phyloP scores from a whole-genome alignment of 1,284 basidiomycete genomes.

The Rugosomyces carneus region DNA sequence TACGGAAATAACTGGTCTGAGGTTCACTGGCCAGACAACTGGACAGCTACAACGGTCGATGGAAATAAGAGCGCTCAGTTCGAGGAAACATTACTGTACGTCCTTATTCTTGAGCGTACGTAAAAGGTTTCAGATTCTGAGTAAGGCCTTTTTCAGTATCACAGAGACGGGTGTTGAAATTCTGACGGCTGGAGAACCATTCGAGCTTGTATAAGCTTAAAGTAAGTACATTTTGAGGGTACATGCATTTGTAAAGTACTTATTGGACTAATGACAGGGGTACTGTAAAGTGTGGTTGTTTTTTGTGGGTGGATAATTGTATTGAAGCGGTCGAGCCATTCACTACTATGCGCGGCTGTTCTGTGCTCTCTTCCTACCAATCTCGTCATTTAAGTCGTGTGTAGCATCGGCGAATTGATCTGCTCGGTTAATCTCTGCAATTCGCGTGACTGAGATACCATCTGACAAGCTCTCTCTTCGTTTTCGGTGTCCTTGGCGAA shows the following conservation, averaged over 20 bases:
- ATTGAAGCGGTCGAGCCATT: not conserved
- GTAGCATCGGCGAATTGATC: conserved; percentile 54
- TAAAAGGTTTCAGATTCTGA: conserved; percentile 10
- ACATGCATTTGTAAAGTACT: not conserved
- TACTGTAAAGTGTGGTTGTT: not conserved
- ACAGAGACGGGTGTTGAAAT: conserved; percentile 90
- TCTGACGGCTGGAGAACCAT: conserved; percentile 61
- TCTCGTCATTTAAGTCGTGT: conserved; percentile 59
- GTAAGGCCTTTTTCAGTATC: conserved; percentile 46
- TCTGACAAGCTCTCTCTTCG: conserved; percentile 61
- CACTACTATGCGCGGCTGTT: conserved; percentile 6
- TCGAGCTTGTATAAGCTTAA: conserved; percentile 20
- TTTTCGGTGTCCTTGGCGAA: conserved; percentile 39
- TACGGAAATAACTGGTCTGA: conserved; percentile 64
- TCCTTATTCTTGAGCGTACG: conserved; percentile 13
- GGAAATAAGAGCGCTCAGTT: conserved; percentile 91
- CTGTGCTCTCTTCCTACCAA: conserved; percentile 30
- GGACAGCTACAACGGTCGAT: conserved; percentile 91
- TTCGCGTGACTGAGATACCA: conserved; percentile 53
- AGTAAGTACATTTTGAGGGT: not conserved
- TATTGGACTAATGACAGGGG: not conserved
- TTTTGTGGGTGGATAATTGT: not conserved
- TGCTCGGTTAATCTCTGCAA: conserved; percentile 48
- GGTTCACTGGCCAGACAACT: conserved; percentile 84
- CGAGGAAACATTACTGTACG: conserved; percentile 86